Base-by-base conservation (phyloP, 441 rosid species). In the Eruca vesicaria region DNA sequence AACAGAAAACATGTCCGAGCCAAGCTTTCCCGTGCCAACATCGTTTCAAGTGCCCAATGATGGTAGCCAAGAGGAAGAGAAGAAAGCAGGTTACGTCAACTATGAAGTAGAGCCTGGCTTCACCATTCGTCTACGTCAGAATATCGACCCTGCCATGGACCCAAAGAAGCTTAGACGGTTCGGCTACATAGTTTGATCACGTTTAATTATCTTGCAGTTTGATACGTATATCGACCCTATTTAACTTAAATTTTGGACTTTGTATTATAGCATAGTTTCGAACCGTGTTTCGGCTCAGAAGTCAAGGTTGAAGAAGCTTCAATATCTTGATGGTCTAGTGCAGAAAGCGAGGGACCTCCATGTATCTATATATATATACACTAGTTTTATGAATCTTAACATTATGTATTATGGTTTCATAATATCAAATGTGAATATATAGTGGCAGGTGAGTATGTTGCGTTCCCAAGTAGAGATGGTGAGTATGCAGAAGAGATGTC, bases 241-340 rank as follows among this genome's bases (percentile, higher is more conserved):
- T 0, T 12, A 32, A 45, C 10, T 48, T 10, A 14, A 45, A n/a
- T 1, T 36, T n/a, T 43, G 62, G 31, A 0, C 23, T 15, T 11
- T 61, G 19, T 28, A 28, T 28, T 28, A 43, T 18, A 77, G 76
- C 60, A 14, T 77, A 2, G 21, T 70, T 58, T 45, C 76, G 3
- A 77, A 64, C 35, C 80, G 80, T 70, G 23, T 45, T 23, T 26
- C 72, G 55, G 76, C 67, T 58, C 76, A 64, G 14, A 77, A 71
- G 63, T 33, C 76, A 43, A 71, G 72, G 63, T 15, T n/a, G 55
- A 77, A 71, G 67, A 77, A 77, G 45, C 35, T 20, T 45, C 72
- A 45, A 48, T 65, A 70, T 63, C 12, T 26, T 70, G 43, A 64
- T 18, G 20, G 59, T 56, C 43, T 65, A 56, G 18, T 5, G 35